phyloP scores from a whole-genome alignment of 2,329 filamentous ascomycete species.

The Epichloe aotearoae region DNA sequence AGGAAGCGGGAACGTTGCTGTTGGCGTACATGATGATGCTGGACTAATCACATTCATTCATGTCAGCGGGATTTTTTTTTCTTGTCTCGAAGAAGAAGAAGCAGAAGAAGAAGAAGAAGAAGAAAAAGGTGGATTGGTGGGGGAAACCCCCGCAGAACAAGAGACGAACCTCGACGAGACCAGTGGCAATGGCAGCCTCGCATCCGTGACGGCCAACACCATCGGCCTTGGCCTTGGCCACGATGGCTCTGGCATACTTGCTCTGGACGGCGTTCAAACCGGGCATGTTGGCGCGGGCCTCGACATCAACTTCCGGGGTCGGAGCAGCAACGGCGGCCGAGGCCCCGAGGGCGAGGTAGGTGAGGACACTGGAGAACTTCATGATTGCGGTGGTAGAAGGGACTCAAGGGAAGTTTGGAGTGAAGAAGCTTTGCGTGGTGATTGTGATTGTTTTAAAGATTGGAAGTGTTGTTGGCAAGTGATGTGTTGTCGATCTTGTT shows the following conservation, averaged over 20 bases:
- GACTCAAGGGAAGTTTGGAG: background rate
- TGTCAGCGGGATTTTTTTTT: background rate
- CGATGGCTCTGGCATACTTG: slow-evolving; percentile 10
- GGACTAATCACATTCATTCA: slow-evolving; percentile 5
- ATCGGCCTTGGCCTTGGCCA: slow-evolving; percentile 8
- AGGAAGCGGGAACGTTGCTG: slow-evolving; percentile 9
- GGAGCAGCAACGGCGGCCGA: background rate
- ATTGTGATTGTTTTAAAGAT: background rate
- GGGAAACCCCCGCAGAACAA: background rate
- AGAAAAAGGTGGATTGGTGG: background rate
- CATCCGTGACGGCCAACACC: slow-evolving; percentile 11
- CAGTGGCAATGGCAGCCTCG: slow-evolving; percentile 11
- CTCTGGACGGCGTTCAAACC: slow-evolving; percentile 10
- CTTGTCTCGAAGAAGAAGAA: background rate
- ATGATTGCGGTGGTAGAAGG: slow-evolving; percentile 1
- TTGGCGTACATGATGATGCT: slow-evolving; percentile 11
- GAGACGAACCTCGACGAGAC: slow-evolving; percentile 10
- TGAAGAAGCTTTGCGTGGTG: background rate
- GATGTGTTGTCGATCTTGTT: too few relatives aligned
- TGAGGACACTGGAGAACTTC: slow-evolving; percentile 4
- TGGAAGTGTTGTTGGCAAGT: background rate
- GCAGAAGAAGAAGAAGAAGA: background rate
- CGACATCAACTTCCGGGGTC: background rate
- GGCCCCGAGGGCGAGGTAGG: background rate
- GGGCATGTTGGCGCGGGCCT: slow-evolving; percentile 8